Conservation (phyloP, 2,329 filamentous ascomycete genomes). For the Aureobasidium namibiae region DNA sequence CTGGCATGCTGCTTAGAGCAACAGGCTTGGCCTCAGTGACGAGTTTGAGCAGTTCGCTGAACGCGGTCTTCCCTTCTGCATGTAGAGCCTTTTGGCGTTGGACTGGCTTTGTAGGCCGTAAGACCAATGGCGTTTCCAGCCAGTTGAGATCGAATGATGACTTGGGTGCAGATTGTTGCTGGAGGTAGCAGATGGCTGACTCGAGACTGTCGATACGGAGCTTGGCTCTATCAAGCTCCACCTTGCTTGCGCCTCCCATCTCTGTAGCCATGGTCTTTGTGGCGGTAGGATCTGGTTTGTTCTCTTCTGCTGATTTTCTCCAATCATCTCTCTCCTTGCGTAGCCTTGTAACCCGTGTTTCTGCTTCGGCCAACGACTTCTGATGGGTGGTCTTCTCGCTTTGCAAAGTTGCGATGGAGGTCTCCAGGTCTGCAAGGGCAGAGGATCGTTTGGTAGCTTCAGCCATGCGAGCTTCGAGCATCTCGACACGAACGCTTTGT, state of each 20-base stretch:
- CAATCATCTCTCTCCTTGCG: conserved; percentile 61
- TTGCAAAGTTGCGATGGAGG: conserved; percentile 46
- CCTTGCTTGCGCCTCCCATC: conserved; percentile 55
- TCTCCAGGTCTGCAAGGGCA: conserved; percentile 57
- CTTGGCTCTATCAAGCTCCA: conserved; percentile 64
- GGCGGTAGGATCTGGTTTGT: conserved; percentile 39
- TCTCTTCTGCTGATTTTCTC: conserved; percentile 55
- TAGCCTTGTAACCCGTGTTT: conserved; percentile 28
- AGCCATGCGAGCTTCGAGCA: conserved; percentile 78
- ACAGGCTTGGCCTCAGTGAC: conserved; percentile 49
- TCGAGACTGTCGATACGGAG: conserved; percentile 60
- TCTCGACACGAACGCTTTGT: conserved; percentile 83
- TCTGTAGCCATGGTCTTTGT: conserved; percentile 33
- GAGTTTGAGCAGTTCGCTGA: conserved; percentile 57
- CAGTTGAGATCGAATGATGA: conserved; percentile 43
- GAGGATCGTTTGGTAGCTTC: conserved; percentile 72
- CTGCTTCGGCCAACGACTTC: conserved; percentile 47
- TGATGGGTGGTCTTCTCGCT: conserved; percentile 20
- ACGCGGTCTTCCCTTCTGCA: conserved; percentile 55
- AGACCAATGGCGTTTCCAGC: conserved; percentile 53
- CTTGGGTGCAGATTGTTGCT: conserved; percentile 49
- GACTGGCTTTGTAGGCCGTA: conserved; percentile 31
- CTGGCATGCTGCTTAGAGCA: conserved; percentile 49
- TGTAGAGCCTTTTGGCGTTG: conserved; percentile 42
- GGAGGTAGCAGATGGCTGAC: conserved; percentile 58